phyloP scores from a whole-genome alignment of 2,329 filamentous ascomycete genomes.

The Verticillium nubilum region DNA sequence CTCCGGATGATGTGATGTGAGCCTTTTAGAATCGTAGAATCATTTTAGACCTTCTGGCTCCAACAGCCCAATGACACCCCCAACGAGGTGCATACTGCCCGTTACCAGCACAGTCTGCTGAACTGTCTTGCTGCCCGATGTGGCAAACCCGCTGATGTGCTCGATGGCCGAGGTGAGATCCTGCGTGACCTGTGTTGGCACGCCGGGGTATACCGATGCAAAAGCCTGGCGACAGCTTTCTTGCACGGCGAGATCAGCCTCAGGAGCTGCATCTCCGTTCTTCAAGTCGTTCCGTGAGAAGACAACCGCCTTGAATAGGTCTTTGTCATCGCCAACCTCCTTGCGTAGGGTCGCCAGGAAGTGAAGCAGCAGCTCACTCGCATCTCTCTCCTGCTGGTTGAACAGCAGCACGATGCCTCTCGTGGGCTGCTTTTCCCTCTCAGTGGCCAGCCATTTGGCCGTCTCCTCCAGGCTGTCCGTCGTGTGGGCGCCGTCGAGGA shows the following conservation, averaged over 20 bases:
- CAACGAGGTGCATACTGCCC: slow-evolving; percentile 80
- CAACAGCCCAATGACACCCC: slow-evolving; percentile 69
- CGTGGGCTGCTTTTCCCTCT: slow-evolving; percentile 13
- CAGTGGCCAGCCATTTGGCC: slow-evolving; percentile 66
- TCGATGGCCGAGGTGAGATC: neutral
- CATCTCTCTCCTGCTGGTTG: slow-evolving; percentile 87
- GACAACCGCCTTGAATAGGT: neutral
- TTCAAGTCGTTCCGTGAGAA: neutral
- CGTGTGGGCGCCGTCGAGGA: slow-evolving; percentile 85
- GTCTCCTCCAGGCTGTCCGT: slow-evolving; percentile 74
- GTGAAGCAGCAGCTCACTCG: slow-evolving; percentile 50
- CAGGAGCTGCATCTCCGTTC: neutral
- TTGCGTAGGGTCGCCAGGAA: slow-evolving; percentile 47
- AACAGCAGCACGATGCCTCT: slow-evolving; percentile 63
- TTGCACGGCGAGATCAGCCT: neutral
- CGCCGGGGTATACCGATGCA: neutral
- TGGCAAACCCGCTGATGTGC: neutral
- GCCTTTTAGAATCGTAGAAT: neutral
- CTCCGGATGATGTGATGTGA: neutral
- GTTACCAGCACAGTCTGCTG: slow-evolving; percentile 66
- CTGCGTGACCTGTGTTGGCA: neutral
- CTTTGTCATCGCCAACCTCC: slow-evolving; percentile 38
- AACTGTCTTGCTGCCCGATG: slow-evolving; percentile 15
- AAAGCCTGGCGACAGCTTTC: neutral
- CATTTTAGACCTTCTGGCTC: slow-evolving; percentile 36